Base-by-base conservation (phyloP, 139 green algal genomes). In the Chlamydomonas urium region DNA sequence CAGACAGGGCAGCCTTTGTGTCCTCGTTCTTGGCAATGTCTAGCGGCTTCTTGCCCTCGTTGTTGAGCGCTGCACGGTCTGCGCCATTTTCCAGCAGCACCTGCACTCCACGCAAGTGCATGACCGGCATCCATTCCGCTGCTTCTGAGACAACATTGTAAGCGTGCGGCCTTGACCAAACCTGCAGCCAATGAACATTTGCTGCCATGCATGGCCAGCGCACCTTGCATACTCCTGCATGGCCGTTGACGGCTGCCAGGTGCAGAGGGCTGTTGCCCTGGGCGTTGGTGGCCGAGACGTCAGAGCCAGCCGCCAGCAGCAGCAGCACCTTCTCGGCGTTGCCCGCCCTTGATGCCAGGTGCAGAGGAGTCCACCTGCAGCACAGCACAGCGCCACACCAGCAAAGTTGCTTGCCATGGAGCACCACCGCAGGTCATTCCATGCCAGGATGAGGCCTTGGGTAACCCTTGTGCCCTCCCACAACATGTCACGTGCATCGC, bases 321-420 rank as follows among this genome's bases (percentile, higher is more conserved):
- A 38, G 3, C 24, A 38, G 1, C 38, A 83, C 77, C 32, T 86
- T 81, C 0, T 79, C 65, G 17, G 60, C 68, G 29, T 78, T 83
- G 38, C 79, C 80, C 0, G 19, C 38, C 1, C 86, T 69, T 1
- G 83, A 73, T 3, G 86, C 79, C 29, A 91, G 73, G 60, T 90
- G 87, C n/a, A 91, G 72, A 1, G 86, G 86, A 4, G 82, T 87
- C 81, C 81, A 89, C 59, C 28, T 63, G 53, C 53, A 26, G 53
- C 45, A 56, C 45, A 56, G 45, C 17, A 56, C 21, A 56, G 58
- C 10, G 14, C 47, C 4, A 24, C 6, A 17, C 8, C 53, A 57
- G 17, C 37, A 36, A 17, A 3, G 58, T 17, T 17, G 19, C 42
- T 50, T 14, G 14, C 42, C 42, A 50, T 74, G 37, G 0, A 74